phyloP scores from a whole-genome alignment of 1,284 basidiomycete genomes.

The Rhodotorula sp. region DNA sequence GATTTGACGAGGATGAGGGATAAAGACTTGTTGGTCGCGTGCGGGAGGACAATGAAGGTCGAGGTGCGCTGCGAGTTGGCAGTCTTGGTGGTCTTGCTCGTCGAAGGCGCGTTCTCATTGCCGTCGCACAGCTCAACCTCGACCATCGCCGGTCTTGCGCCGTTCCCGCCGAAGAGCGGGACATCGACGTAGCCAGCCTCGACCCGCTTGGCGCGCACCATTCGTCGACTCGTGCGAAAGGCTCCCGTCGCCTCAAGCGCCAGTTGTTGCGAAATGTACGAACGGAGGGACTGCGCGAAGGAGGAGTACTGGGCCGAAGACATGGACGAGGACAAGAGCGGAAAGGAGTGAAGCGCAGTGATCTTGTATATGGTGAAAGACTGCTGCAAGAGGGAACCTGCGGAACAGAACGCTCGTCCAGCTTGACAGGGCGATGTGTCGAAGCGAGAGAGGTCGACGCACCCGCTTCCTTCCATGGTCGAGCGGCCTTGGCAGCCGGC shows the following conservation, averaged over 20 bases:
- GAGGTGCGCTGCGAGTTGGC: not conserved
- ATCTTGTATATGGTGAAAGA: not conserved
- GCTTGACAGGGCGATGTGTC: too few relatives aligned
- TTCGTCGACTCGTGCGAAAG: not conserved
- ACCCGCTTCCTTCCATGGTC: constrained; percentile 1
- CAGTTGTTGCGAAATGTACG: constrained; percentile 1
- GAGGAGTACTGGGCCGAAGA: not conserved
- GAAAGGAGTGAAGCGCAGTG: not conserved
- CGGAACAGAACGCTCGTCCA: too few relatives aligned
- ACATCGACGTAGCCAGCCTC: constrained; percentile 4
- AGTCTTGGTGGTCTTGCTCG: not conserved
- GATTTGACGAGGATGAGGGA: constrained; percentile 15
- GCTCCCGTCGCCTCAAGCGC: not conserved
- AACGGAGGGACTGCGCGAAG: not conserved
- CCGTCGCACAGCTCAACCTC: constrained; percentile 3
- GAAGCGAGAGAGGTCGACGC: not conserved
- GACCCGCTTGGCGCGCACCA: not conserved
- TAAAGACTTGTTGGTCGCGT: not conserved
- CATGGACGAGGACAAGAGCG: not conserved
- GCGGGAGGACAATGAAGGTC: constrained; percentile 7
- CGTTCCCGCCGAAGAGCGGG: not conserved
- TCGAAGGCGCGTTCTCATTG: not conserved
- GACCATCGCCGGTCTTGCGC: not conserved
- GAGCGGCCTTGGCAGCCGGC: too few relatives aligned
- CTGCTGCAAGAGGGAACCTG: constrained; percentile 3